Evolutionary conservation across 2,329 filamentous ascomycete genomes (phyloP), one percentile per base, ranked within the genome.

Genomic region (Alternaria postmessia): DNA sequence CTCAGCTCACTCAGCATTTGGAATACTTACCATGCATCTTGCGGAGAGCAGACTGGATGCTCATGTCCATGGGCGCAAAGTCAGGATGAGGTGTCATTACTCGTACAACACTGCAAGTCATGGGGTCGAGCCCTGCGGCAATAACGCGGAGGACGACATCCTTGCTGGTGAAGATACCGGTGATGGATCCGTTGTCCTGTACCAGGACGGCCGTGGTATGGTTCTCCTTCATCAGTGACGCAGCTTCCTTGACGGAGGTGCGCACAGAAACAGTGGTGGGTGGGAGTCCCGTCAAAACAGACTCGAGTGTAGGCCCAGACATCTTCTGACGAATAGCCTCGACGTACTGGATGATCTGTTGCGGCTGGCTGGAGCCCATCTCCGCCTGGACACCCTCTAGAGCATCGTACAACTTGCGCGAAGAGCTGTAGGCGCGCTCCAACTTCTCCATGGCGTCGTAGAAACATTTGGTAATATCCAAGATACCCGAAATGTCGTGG

Each of bases 371-470:
- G 53, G 94, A 91, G 41, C 95, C 95, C 36, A 99, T 86, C 80
- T 99, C 95, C 2, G 94, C 97, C 81, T 99, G 95, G 3, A 99
- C 95, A 79, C 95, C 95, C 81, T 99, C 95, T 59, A 99, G 83
- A 34, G 95, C 95, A 83, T 98, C 95, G 79, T 99, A 98, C 22
- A 99, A 87, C 81, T 97, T 97, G 70, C 95, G 89, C n/a, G 95
- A 99, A 16, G 95, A 98, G 67, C 93, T 93, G 79, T 99, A 99
- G 51, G 95, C 95, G 52, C 95, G 91, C 84, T 99, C 95, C 62
- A 99, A 84, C 84, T 99, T 99, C 84, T 99, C 95, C 95, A 99
- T 99, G 43, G 95, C 95, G 81, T 99, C 95, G 81, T 99, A 99
- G 81, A 99, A 99, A 82, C 95, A 99, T 82, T 98, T 99, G 58